Percentiles rank a stretch among this genome's conserved stretches.
These are phyloP conservation scores for Parascedosporium putredinis DNA, from an alignment of 2,329 filamentous ascomycete species.

Conservation along the genomic window DNA sequence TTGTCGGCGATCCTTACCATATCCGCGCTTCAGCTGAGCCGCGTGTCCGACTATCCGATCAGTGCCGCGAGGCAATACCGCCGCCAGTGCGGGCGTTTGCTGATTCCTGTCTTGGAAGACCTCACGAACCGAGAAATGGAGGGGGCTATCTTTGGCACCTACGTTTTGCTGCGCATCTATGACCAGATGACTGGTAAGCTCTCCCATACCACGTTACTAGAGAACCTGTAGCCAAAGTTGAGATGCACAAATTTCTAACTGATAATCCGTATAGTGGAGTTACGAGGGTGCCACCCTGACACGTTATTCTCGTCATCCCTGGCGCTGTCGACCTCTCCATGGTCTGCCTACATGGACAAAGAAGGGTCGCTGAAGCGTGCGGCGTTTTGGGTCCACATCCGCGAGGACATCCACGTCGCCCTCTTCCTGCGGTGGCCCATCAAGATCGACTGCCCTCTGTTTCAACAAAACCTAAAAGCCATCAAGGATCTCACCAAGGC, in stretches of 20 bases:
- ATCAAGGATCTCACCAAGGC: background rate
- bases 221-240: too few relatives aligned
- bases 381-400: background rate
- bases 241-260: too few relatives aligned
- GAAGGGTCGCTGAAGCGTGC: background rate
- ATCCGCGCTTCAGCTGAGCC: background rate
- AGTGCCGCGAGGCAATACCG: background rate
- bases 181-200: background rate
- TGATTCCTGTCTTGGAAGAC: background rate
- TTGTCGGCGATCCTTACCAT: background rate
- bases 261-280: too few relatives aligned
- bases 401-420: background rate
- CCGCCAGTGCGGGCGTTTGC: background rate
- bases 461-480: background rate
- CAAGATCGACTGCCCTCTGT: background rate
- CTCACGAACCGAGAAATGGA: background rate
- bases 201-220: too few relatives aligned
- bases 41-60: background rate
- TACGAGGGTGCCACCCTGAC: background rate
- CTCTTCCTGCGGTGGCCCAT: background rate
- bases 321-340: background rate
- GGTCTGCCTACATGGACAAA: background rate
- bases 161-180: background rate
- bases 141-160: background rate
- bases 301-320: background rate